A percentile compares a stretch with the other conserved stretches of the same genome.
Conservation (phyloP, 441 rosid species). For the Raphanus hybrid region DNA sequence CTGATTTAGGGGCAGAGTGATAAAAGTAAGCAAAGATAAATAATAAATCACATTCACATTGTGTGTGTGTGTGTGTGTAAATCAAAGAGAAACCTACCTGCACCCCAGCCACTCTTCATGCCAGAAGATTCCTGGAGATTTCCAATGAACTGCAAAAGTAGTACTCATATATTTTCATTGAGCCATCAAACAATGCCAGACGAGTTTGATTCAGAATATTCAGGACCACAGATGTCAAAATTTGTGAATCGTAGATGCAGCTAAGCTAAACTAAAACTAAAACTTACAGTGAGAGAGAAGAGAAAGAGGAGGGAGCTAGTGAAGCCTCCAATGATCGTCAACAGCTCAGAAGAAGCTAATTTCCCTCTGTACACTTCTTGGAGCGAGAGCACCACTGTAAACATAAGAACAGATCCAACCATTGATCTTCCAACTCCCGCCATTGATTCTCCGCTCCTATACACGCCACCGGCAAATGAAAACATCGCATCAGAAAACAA, state of each 20-base stretch:
- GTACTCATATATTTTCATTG: background rate
- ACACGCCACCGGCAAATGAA: background rate
- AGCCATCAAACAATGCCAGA: background rate
- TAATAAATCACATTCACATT: too few relatives aligned
- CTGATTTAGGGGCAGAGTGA: background rate
- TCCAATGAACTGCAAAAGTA: slow-evolving; percentile 67
- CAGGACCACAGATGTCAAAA: background rate
- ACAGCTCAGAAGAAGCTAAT: slow-evolving; percentile 71
- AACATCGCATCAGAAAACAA: background rate
- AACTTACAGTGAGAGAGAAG: slow-evolving; percentile 64
- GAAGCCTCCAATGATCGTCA: slow-evolving; percentile 85
- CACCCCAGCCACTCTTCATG: slow-evolving; percentile 78
- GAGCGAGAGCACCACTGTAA: slow-evolving; percentile 65
- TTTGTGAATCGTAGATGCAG: too few relatives aligned
- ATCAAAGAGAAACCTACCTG: slow-evolving; percentile 49
- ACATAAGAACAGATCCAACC: slow-evolving; percentile 64
- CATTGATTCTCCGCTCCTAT: slow-evolving; percentile 44
- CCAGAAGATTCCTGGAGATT: slow-evolving; percentile 77
- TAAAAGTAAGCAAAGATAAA: background rate
- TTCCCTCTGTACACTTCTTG: slow-evolving; percentile 70
- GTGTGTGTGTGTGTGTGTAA: too few relatives aligned
- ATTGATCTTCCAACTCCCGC: slow-evolving; percentile 76
- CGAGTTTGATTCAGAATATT: background rate
- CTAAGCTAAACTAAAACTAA: slow-evolving; percentile 27
- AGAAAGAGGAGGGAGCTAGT: slow-evolving; percentile 79